Percentiles rank a stretch among this genome's conserved stretches.
Conservation (phyloP, 768 basidiomycete genomes). For the Tubosaeta brunneosetosa region DNA sequence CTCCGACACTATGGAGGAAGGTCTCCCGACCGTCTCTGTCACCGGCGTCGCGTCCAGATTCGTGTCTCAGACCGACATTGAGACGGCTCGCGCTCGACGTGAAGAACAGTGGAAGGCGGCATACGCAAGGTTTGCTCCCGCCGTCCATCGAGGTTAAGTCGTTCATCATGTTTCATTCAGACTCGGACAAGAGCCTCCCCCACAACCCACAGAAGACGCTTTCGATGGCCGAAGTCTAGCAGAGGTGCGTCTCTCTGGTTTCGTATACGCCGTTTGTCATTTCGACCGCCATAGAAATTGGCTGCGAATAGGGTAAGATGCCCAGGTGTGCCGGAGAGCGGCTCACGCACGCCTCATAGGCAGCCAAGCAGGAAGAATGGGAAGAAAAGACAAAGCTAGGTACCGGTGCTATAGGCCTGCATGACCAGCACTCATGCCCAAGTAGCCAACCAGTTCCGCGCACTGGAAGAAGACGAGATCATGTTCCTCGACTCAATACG, state of each 20-base stretch:
- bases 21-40: conserved; percentile 67
- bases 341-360: conserved; percentile 37
- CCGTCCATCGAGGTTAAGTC: not conserved
- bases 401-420: conserved; percentile 10
- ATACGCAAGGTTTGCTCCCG: conserved; percentile 59
- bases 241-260: conserved; percentile 57
- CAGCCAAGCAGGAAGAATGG: conserved; percentile 92
- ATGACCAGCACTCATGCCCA: conserved; percentile 7
- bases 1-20: conserved; percentile 51
- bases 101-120: conserved; percentile 91
- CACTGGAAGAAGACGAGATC: conserved; percentile 86
- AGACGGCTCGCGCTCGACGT: conserved; percentile 60
- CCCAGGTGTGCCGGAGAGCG: conserved; percentile 1
- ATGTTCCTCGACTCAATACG: conserved; percentile 82
- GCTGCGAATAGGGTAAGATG: conserved; percentile 75
- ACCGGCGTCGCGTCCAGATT: conserved; percentile 80
- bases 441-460: conserved; percentile 82
- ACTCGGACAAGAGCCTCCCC: conserved; percentile 81
- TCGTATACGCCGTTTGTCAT: conserved; percentile 6
- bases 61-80: conserved; percentile 74
- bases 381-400: conserved; percentile 82
- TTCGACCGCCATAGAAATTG: conserved; percentile 56
- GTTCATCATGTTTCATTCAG: conserved; percentile 33
- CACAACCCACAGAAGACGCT: conserved; percentile 66
- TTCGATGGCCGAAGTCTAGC: conserved; percentile 85